Base-by-base conservation (phyloP, 1,284 basidiomycete species). In the Blastosporella zonata region DNA sequence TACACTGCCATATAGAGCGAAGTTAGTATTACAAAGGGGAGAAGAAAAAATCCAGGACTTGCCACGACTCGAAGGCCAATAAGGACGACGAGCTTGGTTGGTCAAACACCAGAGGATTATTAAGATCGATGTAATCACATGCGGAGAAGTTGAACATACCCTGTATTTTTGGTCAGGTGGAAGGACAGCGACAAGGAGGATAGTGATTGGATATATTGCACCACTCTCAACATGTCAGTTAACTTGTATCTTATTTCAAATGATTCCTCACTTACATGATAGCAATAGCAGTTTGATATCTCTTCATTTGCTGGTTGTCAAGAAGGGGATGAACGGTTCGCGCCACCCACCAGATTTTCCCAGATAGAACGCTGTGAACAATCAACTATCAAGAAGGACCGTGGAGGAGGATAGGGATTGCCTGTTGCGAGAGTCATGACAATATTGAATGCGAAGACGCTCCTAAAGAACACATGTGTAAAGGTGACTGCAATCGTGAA, bases 291-390 rank as follows among this genome's bases (percentile, higher is more conserved):
- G 57, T 61, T 33, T 56, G 55, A 41, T 62, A 64, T 35, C 48
- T 43, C 20, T 49, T 55, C 54, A 38, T 52, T 49, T 42, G 59
- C 43, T 34, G 57, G 18, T 27, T 54, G 43, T 59, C 60, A 20
- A 62, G 49, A 29, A 63, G 56, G 33, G 58, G 43, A 27, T 54
- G 55, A 33, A 61, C 59, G 20, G 56, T 57, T 38, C 59, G 55
- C 42, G 59, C 55, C 40, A 62, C 59, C 62, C 61, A 66, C 62
- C 60, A 65, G 21, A 64, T 62, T 13, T 61, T 55, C 29, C 62
- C 62, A 29, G 62, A 62, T 63, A 18, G 5, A 22, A 43, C 10
- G 33, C 31, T 18, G 31, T 13, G 10, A 8, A 8, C 40, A 2
- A 31, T 13, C 29, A 7, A 3, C 12, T 9, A 31, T 9, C 7